These are phyloP conservation scores for Epichloe festucae DNA, from an alignment of 2,329 filamentous ascomycete genomes.

Conservation along the genomic window DNA sequence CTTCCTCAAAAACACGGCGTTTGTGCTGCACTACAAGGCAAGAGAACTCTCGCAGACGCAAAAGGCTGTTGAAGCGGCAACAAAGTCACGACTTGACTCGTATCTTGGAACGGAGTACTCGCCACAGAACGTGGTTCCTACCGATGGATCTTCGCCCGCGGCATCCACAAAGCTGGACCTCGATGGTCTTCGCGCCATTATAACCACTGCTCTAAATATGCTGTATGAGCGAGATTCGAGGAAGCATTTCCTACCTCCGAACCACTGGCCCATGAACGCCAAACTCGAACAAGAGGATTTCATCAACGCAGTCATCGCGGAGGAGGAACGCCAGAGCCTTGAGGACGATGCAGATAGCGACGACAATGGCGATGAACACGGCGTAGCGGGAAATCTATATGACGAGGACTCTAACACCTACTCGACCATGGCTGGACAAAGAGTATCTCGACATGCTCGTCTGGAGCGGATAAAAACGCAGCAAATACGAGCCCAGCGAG, in stretches of 20 bases:
- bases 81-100: conserved; percentile 16
- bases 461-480: conserved; percentile 50
- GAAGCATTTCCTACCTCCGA: conserved; percentile 65
- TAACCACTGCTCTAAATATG: conserved; percentile 71
- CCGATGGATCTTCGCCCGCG: background rate
- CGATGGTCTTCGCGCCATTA: conserved; percentile 64
- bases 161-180: conserved; percentile 42
- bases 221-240: conserved; percentile 89
- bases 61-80: conserved; percentile 10
- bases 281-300: conserved; percentile 84
- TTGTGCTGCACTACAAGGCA: conserved; percentile 76
- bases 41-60: conserved; percentile 38
- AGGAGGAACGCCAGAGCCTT: conserved; percentile 65
- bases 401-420: conserved; percentile 14
- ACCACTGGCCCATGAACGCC: conserved; percentile 87
- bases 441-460: conserved; percentile 48
- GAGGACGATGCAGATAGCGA: conserved; percentile 27
- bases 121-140: background rate
- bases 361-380: conserved; percentile 18
- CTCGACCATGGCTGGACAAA: conserved; percentile 36
- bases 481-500: conserved; percentile 53
- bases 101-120: conserved; percentile 13
- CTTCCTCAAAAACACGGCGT: conserved; percentile 84
- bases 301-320: conserved; percentile 70
- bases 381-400: conserved; percentile 21